Evolutionary conservation across 2,329 filamentous ascomycete genomes (phyloP).

Genomic region (Simplicillium sp.): DNA sequence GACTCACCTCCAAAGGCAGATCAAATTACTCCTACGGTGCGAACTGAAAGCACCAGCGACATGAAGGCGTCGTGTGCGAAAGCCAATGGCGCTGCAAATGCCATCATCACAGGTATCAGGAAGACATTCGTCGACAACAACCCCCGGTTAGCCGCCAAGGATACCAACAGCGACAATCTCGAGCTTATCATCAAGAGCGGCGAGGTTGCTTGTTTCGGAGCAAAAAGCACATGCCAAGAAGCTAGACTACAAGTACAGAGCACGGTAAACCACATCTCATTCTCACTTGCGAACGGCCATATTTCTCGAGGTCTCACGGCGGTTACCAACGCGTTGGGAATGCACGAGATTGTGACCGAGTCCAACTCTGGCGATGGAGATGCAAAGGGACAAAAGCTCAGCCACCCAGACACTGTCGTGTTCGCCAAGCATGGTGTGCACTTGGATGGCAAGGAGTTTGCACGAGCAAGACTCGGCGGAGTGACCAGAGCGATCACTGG

Average conservation of each 20-base stretch:
- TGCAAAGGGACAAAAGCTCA: constrained; percentile 15
- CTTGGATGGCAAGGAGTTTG: constrained; percentile 29
- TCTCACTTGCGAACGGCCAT: constrained; percentile 34
- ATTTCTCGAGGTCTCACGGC: constrained; percentile 39
- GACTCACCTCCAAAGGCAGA: not conserved
- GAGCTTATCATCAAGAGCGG: not conserved
- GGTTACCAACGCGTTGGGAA: constrained; percentile 35
- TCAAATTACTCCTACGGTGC: constrained; percentile 10
- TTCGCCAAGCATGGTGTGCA: constrained; percentile 30
- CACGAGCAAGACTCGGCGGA: constrained; percentile 30
- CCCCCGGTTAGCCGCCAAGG: constrained; percentile 1
- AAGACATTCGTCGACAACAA: constrained; percentile 21
- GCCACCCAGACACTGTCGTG: constrained; percentile 18
- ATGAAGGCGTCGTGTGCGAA: constrained; percentile 15
- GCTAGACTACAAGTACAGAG: constrained; percentile 17
- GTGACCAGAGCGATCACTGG: constrained; percentile 32
- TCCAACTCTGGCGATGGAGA: constrained; percentile 35
- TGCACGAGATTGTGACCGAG: constrained; percentile 37
- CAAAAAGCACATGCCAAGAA: not conserved
- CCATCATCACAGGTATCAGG: constrained; percentile 27
- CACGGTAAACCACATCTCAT: constrained; percentile 12
- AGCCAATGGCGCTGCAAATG: constrained; percentile 12
- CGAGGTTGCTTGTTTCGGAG: not conserved
- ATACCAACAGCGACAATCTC: not conserved
- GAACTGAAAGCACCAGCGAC: constrained; percentile 9